These are phyloP conservation scores for Giardia duodenalis DNA, from an alignment of 208 protist species.

Conservation along the genomic window DNA sequence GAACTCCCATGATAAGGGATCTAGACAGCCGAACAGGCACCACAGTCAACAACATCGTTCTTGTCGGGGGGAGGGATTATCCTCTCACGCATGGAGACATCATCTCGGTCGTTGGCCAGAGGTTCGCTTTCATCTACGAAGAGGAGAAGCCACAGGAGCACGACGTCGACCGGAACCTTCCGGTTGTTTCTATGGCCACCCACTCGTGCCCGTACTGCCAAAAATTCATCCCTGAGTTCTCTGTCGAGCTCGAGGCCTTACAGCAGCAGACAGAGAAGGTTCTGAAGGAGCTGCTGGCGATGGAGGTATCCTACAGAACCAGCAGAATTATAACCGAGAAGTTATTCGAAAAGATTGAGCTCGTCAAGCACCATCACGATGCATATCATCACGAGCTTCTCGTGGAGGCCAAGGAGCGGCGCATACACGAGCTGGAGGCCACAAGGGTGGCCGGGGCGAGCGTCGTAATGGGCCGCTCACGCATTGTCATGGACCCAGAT, in stretches of 20 bases:
- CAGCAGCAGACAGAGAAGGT: neutral
- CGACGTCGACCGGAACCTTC: neutral
- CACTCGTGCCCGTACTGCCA: neutral
- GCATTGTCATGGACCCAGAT: neutral
- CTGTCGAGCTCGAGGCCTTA: neutral
- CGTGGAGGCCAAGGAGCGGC: neutral
- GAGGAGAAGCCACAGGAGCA: neutral
- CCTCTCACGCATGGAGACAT: conserved; percentile 1
- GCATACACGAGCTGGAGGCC: neutral
- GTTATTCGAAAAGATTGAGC: neutral
- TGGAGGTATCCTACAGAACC: neutral
- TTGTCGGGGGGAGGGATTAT: neutral
- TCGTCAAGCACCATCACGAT: neutral
- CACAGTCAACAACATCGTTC: conserved; percentile 1
- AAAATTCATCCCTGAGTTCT: neutral
- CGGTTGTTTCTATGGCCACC: neutral
- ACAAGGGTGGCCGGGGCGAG: neutral
- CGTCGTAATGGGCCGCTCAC: neutral
- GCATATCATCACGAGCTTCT: neutral
- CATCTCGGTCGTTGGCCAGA: neutral
- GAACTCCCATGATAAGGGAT: neutral
- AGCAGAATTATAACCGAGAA: neutral
- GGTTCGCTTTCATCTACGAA: neutral
- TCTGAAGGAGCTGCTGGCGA: neutral
- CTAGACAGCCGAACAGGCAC: neutral